Percentiles rank a stretch among this genome's conserved stretches.
phyloP scores from a whole-genome alignment of 2,329 filamentous ascomycete species.

The Xenoacremonium recifei region DNA sequence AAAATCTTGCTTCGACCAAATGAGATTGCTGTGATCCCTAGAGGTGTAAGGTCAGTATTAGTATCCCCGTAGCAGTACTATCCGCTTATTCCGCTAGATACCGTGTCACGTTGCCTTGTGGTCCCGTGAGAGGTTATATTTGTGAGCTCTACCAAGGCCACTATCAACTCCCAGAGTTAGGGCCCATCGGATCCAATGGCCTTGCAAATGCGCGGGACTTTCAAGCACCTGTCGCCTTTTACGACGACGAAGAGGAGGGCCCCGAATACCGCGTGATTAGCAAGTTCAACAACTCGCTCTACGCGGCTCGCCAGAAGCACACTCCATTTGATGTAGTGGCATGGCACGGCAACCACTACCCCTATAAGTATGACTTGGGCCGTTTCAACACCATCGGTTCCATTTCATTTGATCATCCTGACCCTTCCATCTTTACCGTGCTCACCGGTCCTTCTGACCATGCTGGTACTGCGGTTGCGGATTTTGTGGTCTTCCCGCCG shows the following conservation, averaged over 20 bases:
- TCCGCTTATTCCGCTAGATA: too few relatives aligned
- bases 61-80: too few relatives aligned
- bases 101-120: constrained; percentile 63
- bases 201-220: constrained; percentile 77
- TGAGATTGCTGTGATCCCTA: constrained; percentile 74
- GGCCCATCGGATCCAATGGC: constrained; percentile 70
- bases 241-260: constrained; percentile 34
- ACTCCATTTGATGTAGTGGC: constrained; percentile 77
- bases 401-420: constrained; percentile 74
- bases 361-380: constrained; percentile 79
- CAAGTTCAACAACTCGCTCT: constrained; percentile 69
- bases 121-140: constrained; percentile 69
- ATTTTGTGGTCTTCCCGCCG: constrained; percentile 73
- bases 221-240: constrained; percentile 63
- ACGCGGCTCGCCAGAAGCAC: constrained; percentile 63
- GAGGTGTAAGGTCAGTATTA: too few relatives aligned
- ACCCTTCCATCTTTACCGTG: constrained; percentile 76
- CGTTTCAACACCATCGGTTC: constrained; percentile 74
- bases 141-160: constrained; percentile 73
- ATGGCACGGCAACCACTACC: constrained; percentile 79
- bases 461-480: constrained; percentile 63
- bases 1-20: constrained; percentile 72
- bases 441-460: constrained; percentile 64
- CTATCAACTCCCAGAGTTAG: constrained; percentile 69
- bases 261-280: constrained; percentile 52